A percentile compares a stretch with the other conserved stretches of the same genome.
Conservation (phyloP, 305 asterid species). For the Fraxinus albicans region DNA sequence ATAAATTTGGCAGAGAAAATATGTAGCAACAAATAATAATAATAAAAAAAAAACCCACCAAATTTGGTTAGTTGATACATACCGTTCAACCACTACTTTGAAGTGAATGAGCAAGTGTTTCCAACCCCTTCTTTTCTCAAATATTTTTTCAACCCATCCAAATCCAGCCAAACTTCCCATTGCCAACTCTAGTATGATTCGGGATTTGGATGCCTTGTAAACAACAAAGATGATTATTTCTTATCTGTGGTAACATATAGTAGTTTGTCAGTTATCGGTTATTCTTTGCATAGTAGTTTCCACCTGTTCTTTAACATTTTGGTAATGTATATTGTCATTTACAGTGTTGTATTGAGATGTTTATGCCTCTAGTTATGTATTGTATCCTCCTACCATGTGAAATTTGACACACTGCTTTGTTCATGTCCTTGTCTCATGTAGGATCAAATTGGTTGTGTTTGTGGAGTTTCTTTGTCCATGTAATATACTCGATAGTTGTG, state of each 20-base stretch:
- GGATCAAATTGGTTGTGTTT: constrained; percentile 18
- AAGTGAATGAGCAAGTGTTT: neutral
- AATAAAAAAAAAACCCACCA: neutral
- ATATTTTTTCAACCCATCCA: neutral
- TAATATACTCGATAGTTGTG: constrained; percentile 34
- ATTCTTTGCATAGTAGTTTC: neutral
- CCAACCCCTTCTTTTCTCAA: neutral
- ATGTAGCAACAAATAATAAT: neutral
- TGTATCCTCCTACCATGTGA: neutral
- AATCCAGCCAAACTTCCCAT: neutral
- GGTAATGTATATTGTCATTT: neutral
- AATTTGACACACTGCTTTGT: neutral
- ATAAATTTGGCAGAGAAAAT: neutral
- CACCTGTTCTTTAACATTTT: neutral
- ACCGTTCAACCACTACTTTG: neutral
- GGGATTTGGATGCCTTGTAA: neutral
- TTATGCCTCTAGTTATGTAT: neutral
- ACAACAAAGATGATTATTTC: neutral
- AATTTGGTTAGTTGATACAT: neutral
- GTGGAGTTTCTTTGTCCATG: constrained; percentile 26
- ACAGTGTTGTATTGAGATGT: neutral
- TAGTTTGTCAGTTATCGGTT: neutral
- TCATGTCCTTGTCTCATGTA: constrained; percentile 8
- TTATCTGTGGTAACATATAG: neutral
- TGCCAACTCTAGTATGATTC: neutral